Evolutionary conservation across 345 rosid genomes (phyloP).

Genomic region (Cardamine resedifolia): DNA sequence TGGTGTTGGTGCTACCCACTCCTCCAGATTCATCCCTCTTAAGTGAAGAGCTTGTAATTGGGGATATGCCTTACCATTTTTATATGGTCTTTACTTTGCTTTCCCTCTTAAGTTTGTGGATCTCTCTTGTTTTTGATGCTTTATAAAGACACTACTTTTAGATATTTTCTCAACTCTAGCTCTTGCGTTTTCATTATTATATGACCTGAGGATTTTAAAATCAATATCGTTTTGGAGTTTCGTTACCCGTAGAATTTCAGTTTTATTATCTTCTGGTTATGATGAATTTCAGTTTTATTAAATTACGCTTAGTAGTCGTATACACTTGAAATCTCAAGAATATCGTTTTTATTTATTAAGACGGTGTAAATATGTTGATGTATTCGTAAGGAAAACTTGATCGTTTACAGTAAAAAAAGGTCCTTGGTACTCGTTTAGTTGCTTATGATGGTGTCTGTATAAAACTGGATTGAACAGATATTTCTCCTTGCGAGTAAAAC

Average conservation of each 20-base stretch:
- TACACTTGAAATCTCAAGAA: too few species aligned
- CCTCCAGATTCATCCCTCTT: conserved; percentile 95
- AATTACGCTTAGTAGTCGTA: too few species aligned
- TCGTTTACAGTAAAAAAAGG: too few species aligned
- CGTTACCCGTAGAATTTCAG: not conserved
- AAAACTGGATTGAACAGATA: too few species aligned
- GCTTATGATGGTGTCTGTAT: too few species aligned
- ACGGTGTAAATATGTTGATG: too few species aligned
- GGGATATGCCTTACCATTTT: conserved; percentile 10
- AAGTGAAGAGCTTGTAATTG: conserved; percentile 45
- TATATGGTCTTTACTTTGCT: conserved; percentile 1
- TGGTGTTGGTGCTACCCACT: conserved; percentile 97
- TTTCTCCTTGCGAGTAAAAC: too few species aligned
- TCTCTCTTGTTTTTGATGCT: conserved; percentile 19
- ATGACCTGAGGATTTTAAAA: not conserved
- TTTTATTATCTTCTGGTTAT: not conserved
- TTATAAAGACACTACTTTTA: conserved; percentile 3
- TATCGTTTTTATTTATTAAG: too few species aligned
- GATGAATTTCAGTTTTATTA: too few species aligned
- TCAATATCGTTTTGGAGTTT: conserved; percentile 14
- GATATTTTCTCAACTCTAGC: conserved; percentile 13
- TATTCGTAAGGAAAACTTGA: too few species aligned
- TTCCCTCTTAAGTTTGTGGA: conserved; percentile 19
- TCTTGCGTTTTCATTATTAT: not conserved
- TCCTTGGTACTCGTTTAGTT: too few species aligned